Evolutionary conservation across 2,329 filamentous ascomycete genomes (phyloP), one percentile per base, ranked within the genome.

Genomic region (Clonostachys rosea): DNA sequence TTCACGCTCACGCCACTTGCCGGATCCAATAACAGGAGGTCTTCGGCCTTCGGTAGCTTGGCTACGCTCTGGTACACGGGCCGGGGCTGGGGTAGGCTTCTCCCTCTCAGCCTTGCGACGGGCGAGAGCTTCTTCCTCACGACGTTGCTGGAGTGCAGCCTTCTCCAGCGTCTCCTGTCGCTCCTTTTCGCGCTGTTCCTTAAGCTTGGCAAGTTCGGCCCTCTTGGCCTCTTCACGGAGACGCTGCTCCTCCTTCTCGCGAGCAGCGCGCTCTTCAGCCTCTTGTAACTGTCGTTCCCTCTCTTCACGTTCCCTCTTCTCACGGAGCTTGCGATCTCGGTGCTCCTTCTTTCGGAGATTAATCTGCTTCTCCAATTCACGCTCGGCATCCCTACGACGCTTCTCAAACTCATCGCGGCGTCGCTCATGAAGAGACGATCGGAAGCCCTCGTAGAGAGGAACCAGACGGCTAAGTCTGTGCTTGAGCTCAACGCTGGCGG

Each of bases 401-500:
- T 88, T 92, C 78, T 97, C 94, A 57, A 97, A 99, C 69, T 97
- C 91, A 58, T 95, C 88, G 62, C 90, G 89, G 58, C 92, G 89
- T 62, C 90, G 86, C 67, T 94, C 86, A 52, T 89, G 88, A 46
- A 99, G 83, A 43, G 85, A 84, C 55, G 85, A 77, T 61, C 88
- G 84, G 81, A 96, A 97, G 10, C 74, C 71, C 66, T 94, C 90
- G 71, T 96, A 99, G 46, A 78, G 69, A n/a, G 85, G 80, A 54
- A 97, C 86, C 47, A 99, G 79, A 52, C 91, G 84, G 61, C 80
- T 86, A 45, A 99, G 83, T 63, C 94, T 88, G 69, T 95, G 87
- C 81, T 97, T 97, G 57, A 99, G 82, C 57, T 91, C 88, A 46
- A 99, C 86, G 52, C 89, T 91, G 64, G 91, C 89, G 69, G 87